phyloP scores from a whole-genome alignment of 2,329 filamentous ascomycete species.

The Parascedosporium putredinis region DNA sequence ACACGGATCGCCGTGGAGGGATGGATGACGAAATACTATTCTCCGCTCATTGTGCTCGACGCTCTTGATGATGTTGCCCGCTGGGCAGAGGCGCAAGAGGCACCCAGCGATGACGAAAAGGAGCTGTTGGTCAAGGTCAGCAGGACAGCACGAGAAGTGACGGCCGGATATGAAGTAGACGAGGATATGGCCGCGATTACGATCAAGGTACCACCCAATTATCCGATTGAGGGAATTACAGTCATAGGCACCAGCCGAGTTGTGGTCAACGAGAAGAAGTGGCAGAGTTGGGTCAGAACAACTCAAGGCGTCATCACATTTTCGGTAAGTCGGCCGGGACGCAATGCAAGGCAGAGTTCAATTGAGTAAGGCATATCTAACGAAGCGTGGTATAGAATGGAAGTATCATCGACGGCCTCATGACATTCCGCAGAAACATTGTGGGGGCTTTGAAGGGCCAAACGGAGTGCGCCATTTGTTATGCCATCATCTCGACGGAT shows the following conservation, averaged over 20 bases:
- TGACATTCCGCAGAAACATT: conserved; percentile 79
- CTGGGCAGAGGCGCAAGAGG: conserved; percentile 50
- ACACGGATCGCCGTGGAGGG: conserved; percentile 68
- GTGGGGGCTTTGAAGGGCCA: conserved; percentile 83
- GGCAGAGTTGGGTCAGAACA: conserved; percentile 81
- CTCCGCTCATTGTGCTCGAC: conserved; percentile 55
- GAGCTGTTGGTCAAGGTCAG: conserved; percentile 61
- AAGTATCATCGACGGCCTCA: conserved; percentile 75
- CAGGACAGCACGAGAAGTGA: conserved; percentile 61
- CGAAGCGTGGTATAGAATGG: conserved; percentile 46
- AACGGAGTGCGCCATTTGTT: conserved; percentile 93
- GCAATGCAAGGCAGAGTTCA: not conserved
- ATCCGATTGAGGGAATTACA: conserved; percentile 68
- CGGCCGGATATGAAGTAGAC: conserved; percentile 77
- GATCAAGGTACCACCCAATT: conserved; percentile 70
- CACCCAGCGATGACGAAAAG: conserved; percentile 38
- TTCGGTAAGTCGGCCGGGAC: conserved; percentile 45
- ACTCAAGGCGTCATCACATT: conserved; percentile 92
- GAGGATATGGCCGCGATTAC: conserved; percentile 74
- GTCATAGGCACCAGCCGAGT: conserved; percentile 74
- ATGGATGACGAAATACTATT: conserved; percentile 82
- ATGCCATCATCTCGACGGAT: conserved; percentile 82
- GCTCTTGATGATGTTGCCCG: conserved; percentile 56
- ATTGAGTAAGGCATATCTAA: not conserved
- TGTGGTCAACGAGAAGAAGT: conserved; percentile 81